Percentiles rank a stretch among this genome's conserved stretches.
phyloP scores from a whole-genome alignment of 2,329 filamentous ascomycete species.

The Annulohypoxylon truncatum region DNA sequence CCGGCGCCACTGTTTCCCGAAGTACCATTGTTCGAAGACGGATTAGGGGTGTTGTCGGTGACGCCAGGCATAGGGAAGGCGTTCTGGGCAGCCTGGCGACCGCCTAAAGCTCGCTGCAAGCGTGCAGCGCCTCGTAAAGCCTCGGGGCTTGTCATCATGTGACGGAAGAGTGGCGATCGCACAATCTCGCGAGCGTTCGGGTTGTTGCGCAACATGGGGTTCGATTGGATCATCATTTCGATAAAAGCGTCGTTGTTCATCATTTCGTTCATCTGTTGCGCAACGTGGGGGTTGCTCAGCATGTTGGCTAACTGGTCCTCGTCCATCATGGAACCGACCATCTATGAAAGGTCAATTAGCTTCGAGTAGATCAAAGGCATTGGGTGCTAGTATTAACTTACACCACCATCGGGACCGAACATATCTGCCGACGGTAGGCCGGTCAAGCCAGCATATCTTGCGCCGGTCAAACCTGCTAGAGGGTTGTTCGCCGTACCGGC shows the following conservation, averaged over 20 bases:
- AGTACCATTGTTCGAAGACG: conserved; percentile 49
- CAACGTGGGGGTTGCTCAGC: conserved; percentile 88
- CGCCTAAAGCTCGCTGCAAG: conserved; percentile 79
- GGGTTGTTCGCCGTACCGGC: conserved; percentile 89
- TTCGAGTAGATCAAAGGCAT: conserved; percentile 37
- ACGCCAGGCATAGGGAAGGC: conserved; percentile 90
- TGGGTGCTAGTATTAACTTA: conserved; percentile 62
- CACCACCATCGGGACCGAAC: conserved; percentile 94
- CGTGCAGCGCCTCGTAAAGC: conserved; percentile 84
- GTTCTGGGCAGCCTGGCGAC: conserved; percentile 60
- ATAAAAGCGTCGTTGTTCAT: conserved; percentile 95
- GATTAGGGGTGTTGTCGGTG: conserved; percentile 82
- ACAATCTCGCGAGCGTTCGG: conserved; percentile 86
- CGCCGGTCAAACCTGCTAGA: conserved; percentile 89
- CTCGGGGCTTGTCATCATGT: conserved; percentile 93
- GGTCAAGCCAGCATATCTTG: conserved; percentile 91
- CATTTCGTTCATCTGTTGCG: conserved; percentile 90
- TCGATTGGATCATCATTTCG: conserved; percentile 93
- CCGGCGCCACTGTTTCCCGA: conserved; percentile 46
- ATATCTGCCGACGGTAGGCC: conserved; percentile 87
- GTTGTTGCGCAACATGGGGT: conserved; percentile 65
- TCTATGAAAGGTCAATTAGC: conserved; percentile 63
- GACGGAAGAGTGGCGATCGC: conserved; percentile 86
- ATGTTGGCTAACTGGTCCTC: conserved; percentile 85
- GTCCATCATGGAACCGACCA: conserved; percentile 83